A percentile compares a stretch with the other conserved stretches of the same genome.
Conservation (phyloP, 345 rosid genomes). For the Balakata baccata region DNA sequence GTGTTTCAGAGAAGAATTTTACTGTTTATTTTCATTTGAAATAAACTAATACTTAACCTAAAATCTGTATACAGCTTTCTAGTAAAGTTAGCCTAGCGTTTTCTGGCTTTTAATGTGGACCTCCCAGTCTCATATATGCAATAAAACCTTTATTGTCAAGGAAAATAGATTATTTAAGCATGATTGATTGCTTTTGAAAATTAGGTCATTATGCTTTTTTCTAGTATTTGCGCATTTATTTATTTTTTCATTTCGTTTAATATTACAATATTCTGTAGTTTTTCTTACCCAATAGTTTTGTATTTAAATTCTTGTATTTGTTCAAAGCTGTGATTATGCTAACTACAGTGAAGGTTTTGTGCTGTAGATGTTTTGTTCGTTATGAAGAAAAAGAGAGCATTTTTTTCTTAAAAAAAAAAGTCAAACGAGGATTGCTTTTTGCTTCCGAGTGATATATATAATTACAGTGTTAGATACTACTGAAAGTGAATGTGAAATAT, state of each 20-base stretch:
- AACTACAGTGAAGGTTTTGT: neutral
- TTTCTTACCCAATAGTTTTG: neutral
- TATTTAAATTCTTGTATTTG: neutral
- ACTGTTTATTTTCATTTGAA: neutral
- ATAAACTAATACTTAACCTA: neutral
- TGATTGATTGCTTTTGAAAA: neutral
- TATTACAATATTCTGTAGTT: neutral
- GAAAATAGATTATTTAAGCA: neutral
- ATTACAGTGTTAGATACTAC: neutral
- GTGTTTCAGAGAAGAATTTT: neutral
- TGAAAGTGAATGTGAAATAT: neutral
- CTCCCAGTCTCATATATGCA: neutral
- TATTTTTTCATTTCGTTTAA: neutral
- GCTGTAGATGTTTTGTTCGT: neutral
- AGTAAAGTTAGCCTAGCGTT: neutral
- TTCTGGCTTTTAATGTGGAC: neutral
- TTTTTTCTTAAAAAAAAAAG: neutral
- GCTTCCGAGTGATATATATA: neutral
- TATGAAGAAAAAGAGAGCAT: neutral
- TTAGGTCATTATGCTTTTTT: neutral
- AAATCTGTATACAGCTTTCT: neutral
- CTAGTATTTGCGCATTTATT: neutral
- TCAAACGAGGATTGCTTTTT: neutral
- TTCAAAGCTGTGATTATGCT: constrained; percentile 8
- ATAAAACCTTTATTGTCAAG: neutral